Evolutionary conservation across 495 filamentous ascomycete species (phyloP), one percentile per base, ranked within the genome.

Genomic region (Xylaria acuta): DNA sequence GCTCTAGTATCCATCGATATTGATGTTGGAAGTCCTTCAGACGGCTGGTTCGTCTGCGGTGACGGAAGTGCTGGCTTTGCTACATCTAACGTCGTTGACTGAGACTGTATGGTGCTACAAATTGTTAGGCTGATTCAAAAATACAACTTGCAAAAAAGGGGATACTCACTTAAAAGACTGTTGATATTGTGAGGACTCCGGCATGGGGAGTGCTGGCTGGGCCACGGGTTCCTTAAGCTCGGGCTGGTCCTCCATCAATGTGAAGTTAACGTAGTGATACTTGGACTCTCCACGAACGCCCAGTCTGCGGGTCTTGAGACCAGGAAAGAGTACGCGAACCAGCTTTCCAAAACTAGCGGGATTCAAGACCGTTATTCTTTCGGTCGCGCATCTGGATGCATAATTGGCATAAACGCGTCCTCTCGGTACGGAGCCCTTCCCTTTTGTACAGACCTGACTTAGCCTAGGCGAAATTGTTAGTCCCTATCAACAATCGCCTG

Each of bases 301-400:
- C 16, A 99, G 86, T 63, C 96, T 87, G 49, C 96, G 88, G 14
- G 96, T 98, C 78, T 97, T 94, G 22, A 99, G 90, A 56, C 94
- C 94, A 1, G 95, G 95, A 73, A 98, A 99, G 49, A 98, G 93
- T 38, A 98, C 95, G 14, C 97, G 89, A 34, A 99, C 96, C 34
- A 98, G 89, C 79, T 99, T 99, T 41, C 96, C 96, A 83, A 99
- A 99, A 7, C 95, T 98, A 7, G 96, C 96, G 40, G 97, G 94
- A 75, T 99, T 99, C 67, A 99, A 76, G 5, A 97, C 93, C 5
- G 94, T 94, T 54, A 99, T 96, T 76, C 94, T 88, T 75, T 99
- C 94, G 8, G 90, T 97, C 32, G 92, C 94, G 80, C 96, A 99
- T 72, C 92, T 89, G 43, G 91, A 90, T 47, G 94, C 95, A 80